phyloP scores from a whole-genome alignment of 495 filamentous ascomycete species.

The Neurospora sp. region DNA sequence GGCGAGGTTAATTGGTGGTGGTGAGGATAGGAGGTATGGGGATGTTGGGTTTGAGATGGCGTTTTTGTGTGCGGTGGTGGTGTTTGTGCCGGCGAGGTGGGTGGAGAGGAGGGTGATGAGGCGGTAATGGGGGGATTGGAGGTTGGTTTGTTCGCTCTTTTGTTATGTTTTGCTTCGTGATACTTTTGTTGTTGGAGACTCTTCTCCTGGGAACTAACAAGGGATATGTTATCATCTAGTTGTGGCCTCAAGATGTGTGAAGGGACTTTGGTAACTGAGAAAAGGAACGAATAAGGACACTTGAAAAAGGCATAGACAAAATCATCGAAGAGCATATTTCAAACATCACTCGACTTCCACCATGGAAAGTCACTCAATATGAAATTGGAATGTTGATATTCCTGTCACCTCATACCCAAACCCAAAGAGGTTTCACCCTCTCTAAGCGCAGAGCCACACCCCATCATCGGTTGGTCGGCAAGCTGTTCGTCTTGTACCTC shows the following conservation, averaged over 20 bases:
- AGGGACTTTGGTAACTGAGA: neutral
- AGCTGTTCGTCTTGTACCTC: neutral
- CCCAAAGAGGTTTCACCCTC: neutral
- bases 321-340: neutral
- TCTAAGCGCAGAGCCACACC: neutral
- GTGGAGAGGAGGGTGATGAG: conserved; percentile 9
- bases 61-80: conserved; percentile 33
- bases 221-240: neutral
- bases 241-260: neutral
- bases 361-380: neutral
- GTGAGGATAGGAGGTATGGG: conserved; percentile 27
- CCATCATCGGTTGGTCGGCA: neutral
- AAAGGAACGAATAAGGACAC: neutral
- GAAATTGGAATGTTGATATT: neutral
- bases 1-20: conserved; percentile 32
- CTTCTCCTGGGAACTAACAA: neutral
- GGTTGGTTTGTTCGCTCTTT: neutral
- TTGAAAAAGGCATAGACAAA: neutral
- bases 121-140: neutral
- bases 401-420: neutral
- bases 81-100: conserved; percentile 23
- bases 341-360: neutral
- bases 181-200: neutral
- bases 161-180: neutral
- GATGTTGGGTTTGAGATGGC: conserved; percentile 49